phyloP scores from a whole-genome alignment of 768 basidiomycete genomes.

The Ephemerocybe angulata region DNA sequence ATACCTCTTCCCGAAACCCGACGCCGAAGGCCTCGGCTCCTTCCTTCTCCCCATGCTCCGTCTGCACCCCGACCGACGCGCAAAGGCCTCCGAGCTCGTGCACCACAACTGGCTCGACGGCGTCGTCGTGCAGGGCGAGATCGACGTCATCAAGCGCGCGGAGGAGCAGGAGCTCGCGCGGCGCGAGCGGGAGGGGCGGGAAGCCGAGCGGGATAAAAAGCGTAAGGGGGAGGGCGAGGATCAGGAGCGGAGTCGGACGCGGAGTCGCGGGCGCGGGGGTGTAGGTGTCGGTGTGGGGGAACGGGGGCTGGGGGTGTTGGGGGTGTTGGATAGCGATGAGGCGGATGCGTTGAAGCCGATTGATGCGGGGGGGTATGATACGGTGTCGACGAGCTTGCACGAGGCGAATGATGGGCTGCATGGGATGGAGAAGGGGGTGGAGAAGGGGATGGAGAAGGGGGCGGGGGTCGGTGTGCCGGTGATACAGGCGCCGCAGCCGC shows the following conservation, averaged over 20 bases:
- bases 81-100: conserved; percentile 80
- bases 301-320: conserved; percentile 30
- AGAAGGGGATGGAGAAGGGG: conserved; percentile 7
- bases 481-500: conserved; percentile 5
- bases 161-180: conserved; percentile 46
- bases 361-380: conserved; percentile 38
- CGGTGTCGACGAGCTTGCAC: not conserved
- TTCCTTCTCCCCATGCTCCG: conserved; percentile 91
- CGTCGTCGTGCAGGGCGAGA: conserved; percentile 83
- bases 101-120: conserved; percentile 88
- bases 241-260: not conserved
- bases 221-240: not conserved
- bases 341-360: conserved; percentile 73
- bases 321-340: conserved; percentile 36
- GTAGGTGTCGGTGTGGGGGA: not conserved
- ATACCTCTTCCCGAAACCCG: conserved; percentile 83
- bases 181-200: conserved; percentile 39
- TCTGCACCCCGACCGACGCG: conserved; percentile 83
- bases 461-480: conserved; percentile 7
- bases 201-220: conserved; percentile 37
- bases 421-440: conserved; percentile 5
- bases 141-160: conserved; percentile 70
- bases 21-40: conserved; percentile 75
- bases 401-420: no score
- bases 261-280: not conserved